phyloP scores from a whole-genome alignment of 805 yeast genomes.

The Cyberlindnera nakhonratchasimensis region DNA sequence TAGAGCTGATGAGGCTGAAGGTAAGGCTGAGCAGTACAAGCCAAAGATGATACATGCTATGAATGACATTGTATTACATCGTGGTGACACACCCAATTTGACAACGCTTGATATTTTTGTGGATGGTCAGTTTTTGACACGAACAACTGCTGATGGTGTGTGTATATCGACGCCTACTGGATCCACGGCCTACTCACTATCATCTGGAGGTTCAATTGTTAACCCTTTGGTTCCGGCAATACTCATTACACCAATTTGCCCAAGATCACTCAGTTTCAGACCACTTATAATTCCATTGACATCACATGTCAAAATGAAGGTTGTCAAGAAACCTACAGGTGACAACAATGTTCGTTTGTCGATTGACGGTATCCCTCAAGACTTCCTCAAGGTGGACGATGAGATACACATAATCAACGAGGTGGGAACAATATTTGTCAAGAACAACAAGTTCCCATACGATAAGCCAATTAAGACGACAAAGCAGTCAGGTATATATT shows the following conservation, averaged over 20 bases:
- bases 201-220: slow-evolving; percentile 90
- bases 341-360: slow-evolving; percentile 54
- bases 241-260: slow-evolving; percentile 86
- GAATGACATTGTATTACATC: slow-evolving; percentile 86
- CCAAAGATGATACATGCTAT: slow-evolving; percentile 64
- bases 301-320: slow-evolving; percentile 64
- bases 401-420: slow-evolving; percentile 71
- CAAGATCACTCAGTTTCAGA: slow-evolving; percentile 84
- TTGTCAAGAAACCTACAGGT: slow-evolving; percentile 42
- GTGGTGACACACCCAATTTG: slow-evolving; percentile 86
- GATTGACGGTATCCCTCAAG: slow-evolving; percentile 81
- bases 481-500: slow-evolving; percentile 67
- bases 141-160: slow-evolving; percentile 91
- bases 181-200: slow-evolving; percentile 86
- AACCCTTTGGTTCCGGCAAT: slow-evolving; percentile 86
- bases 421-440: slow-evolving; percentile 54
- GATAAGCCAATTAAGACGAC: slow-evolving; percentile 20
- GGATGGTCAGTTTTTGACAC: slow-evolving; percentile 79
- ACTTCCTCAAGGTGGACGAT: slow-evolving; percentile 68
- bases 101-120: slow-evolving; percentile 80
- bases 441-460: slow-evolving; percentile 47
- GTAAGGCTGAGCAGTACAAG: background rate
- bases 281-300: slow-evolving; percentile 80
- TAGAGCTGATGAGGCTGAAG: slow-evolving; percentile 11
- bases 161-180: slow-evolving; percentile 90